These are phyloP conservation scores for Pelargonium fulgidum DNA, from an alignment of 441 rosid genomes.

Conservation along the genomic window DNA sequence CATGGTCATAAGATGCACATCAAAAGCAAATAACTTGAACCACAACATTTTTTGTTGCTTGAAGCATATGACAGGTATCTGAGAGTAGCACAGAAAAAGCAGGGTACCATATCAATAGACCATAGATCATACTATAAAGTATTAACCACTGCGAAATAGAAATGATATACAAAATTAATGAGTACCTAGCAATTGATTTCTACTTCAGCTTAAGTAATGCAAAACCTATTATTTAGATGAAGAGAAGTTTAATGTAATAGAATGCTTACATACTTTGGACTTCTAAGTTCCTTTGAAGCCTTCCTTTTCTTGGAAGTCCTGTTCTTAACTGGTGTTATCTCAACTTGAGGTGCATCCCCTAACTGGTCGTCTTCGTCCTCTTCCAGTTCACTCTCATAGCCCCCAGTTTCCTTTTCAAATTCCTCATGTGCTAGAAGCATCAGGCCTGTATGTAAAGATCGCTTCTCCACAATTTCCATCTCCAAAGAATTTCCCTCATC, in stretches of 20 bases:
- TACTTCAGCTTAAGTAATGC: background rate
- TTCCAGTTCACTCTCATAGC: conserved; percentile 51
- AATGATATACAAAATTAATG: too few species aligned
- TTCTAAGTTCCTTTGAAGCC: conserved; percentile 46
- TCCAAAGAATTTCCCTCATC: conserved; percentile 30
- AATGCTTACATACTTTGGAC: conserved; percentile 45
- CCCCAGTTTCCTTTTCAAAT: conserved; percentile 54
- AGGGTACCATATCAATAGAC: background rate
- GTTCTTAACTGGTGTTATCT: conserved; percentile 30
- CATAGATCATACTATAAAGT: background rate
- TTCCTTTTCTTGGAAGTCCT: conserved; percentile 64
- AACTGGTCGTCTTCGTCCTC: conserved; percentile 32
- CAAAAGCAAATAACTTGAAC: background rate
- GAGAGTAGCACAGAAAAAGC: background rate
- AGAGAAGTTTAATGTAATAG: background rate
- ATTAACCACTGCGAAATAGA: background rate
- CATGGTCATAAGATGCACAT: background rate
- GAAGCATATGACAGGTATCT: background rate
- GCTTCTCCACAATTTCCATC: conserved; percentile 33
- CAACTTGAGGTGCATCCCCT: conserved; percentile 23
- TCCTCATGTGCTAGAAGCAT: conserved; percentile 62
- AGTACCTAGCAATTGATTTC: background rate
- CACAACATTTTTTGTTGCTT: background rate
- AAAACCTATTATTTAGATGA: background rate
- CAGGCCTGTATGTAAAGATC: conserved; percentile 24